Evolutionary conservation across 192 early-diverging fungal genomes (phyloP).

Genomic region (Gamsiella multidivaricata): DNA sequence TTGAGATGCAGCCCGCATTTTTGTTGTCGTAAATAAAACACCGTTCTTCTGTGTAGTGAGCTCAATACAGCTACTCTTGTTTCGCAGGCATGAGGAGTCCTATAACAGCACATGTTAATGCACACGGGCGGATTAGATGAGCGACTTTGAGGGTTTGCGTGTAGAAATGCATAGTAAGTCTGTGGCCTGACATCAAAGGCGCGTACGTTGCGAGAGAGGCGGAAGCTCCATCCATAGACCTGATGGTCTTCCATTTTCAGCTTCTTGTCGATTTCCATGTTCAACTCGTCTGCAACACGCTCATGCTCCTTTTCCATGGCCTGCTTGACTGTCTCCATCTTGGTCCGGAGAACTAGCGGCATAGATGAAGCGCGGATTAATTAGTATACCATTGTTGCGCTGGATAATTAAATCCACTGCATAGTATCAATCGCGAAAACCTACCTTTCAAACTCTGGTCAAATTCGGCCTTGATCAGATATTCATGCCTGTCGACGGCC

Average conservation of each 20-base stretch:
- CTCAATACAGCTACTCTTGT: slow-evolving; percentile 82
- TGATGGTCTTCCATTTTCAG: slow-evolving; percentile 90
- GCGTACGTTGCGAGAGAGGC: slow-evolving; percentile 74
- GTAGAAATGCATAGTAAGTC: no score
- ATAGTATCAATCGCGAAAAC: neutral
- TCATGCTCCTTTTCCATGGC: slow-evolving; percentile 41
- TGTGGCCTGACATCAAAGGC: no score
- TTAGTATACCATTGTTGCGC: neutral
- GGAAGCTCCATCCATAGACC: slow-evolving; percentile 86
- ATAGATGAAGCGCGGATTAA: no score
- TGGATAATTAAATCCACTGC: neutral
- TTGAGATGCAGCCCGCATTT: slow-evolving; percentile 71
- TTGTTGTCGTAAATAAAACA: slow-evolving; percentile 85
- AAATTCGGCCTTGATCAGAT: slow-evolving; percentile 87
- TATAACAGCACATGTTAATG: slow-evolving; percentile 30
- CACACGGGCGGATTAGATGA: no score
- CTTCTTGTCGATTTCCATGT: slow-evolving; percentile 85
- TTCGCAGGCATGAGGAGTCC: slow-evolving; percentile 77
- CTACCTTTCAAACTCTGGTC: slow-evolving; percentile 77
- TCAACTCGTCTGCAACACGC: slow-evolving; percentile 72
- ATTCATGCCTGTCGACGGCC: slow-evolving; percentile 88
- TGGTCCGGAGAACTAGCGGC: slow-evolving; percentile 28
- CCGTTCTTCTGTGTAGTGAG: slow-evolving; percentile 90
- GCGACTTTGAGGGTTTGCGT: no score
- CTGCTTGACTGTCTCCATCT: slow-evolving; percentile 39